Conservation (phyloP, 305 asterid species). For the Fraxinus paxiana region DNA sequence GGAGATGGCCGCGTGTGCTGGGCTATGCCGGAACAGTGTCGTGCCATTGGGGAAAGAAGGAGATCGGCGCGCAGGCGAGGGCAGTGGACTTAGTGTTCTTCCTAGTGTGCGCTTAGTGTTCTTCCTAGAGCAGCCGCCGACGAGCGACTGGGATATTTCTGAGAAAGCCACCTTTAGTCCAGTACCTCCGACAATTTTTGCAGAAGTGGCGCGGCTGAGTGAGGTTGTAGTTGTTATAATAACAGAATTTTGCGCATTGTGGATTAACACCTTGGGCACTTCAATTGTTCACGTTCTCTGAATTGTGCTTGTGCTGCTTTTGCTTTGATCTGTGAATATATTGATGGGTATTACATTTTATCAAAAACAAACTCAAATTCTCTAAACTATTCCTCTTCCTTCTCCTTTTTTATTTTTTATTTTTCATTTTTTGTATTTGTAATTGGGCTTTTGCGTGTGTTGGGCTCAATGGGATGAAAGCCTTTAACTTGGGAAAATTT, state of each 20-base stretch:
- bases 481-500: no score
- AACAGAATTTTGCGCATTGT: constrained; percentile 64
- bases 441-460: no score
- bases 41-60: no score
- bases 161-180: constrained; percentile 78
- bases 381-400: neutral
- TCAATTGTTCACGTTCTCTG: constrained; percentile 70
- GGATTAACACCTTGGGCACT: constrained; percentile 71
- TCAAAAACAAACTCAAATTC: neutral
- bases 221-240: constrained; percentile 74
- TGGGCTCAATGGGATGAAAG: no score
- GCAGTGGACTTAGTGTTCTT: constrained; percentile 37
- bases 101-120: constrained; percentile 48
- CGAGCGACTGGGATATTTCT: constrained; percentile 49
- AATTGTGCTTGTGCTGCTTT: constrained; percentile 47
- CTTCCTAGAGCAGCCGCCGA: constrained; percentile 74
- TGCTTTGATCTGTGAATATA: constrained; percentile 62
- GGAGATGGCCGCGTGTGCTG: no score
- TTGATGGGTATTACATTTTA: constrained; percentile 73
- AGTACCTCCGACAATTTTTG: constrained; percentile 63
- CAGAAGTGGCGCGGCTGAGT: constrained; percentile 46
- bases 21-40: no score
- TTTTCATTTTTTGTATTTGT: no score
- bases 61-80: no score
- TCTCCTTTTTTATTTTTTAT: no score